phyloP scores from a whole-genome alignment of 2,329 filamentous ascomycete species.

The Paecilomyces niveus region DNA sequence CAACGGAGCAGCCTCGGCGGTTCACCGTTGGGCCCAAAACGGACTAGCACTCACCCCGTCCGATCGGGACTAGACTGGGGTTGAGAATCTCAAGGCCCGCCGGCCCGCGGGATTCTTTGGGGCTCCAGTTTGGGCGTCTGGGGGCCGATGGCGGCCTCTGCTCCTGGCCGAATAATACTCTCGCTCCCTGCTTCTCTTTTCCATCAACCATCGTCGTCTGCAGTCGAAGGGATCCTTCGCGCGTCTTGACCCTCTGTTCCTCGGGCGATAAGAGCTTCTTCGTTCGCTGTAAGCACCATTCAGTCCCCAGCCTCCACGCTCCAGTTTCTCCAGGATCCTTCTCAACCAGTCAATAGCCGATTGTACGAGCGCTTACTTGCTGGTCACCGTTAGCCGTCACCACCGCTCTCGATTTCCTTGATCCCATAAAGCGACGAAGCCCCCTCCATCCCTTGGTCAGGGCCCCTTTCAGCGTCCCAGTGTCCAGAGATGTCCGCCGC shows the following conservation, averaged over 20 bases:
- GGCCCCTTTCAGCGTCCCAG: slow-evolving; percentile 62
- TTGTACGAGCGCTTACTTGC: slow-evolving; percentile 5
- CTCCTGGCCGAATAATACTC: not conserved
- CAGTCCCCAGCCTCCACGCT: not conserved
- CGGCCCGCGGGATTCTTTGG: not conserved
- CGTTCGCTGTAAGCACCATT: too few species aligned
- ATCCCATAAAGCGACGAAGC: slow-evolving; percentile 65
- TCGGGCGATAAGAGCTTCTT: not conserved
- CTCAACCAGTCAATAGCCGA: not conserved
- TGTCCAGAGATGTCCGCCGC: slow-evolving; percentile 51
- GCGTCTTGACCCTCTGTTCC: not conserved
- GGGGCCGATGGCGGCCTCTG: not conserved
- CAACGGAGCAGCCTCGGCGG: slow-evolving; percentile 9
- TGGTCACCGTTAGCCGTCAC: not conserved
- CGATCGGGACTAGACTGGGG: not conserved
- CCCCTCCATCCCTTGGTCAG: slow-evolving; percentile 95
- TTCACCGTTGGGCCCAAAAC: slow-evolving; percentile 8
- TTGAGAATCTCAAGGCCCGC: not conserved
- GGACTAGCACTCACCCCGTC: slow-evolving; percentile 3
- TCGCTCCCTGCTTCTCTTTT: not conserved
- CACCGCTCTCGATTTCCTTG: slow-evolving; percentile 6
- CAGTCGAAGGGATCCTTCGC: not conserved
- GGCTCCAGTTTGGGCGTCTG: not conserved
- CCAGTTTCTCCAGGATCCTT: not conserved
- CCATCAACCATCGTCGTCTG: not conserved